These are phyloP conservation scores for Porcisia hertigi DNA, from an alignment of 208 protist genomes.

Conservation along the genomic window DNA sequence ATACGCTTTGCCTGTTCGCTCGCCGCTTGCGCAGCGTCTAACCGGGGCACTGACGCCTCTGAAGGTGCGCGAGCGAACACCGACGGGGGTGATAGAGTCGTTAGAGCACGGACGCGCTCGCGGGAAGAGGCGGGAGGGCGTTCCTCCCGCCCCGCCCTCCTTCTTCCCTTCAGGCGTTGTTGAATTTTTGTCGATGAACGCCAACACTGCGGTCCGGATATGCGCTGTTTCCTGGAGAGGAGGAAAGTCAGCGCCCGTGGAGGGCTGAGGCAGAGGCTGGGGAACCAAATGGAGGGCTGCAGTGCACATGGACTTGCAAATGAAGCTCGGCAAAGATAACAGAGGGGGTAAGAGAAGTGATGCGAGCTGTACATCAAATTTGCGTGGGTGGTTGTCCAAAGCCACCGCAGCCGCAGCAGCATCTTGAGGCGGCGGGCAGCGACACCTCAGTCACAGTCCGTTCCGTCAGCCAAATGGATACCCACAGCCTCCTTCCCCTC, in stretches of 20 bases:
- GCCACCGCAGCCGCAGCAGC: neutral
- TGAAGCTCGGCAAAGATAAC: neutral
- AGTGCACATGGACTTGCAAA: neutral
- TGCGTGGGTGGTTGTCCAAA: neutral
- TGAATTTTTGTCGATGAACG: neutral
- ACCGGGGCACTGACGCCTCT: too few relatives aligned
- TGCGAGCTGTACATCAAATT: conserved; percentile 6
- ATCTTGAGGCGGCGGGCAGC: neutral
- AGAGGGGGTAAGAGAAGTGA: neutral
- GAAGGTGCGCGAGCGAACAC: too few relatives aligned
- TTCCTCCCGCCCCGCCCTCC: too few relatives aligned
- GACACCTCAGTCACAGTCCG: neutral
- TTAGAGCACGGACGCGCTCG: neutral
- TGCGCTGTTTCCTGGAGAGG: neutral
- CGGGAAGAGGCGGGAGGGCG: neutral
- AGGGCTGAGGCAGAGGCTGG: neutral
- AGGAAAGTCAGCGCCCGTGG: neutral
- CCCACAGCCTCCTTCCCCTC: neutral
- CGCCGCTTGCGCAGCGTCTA: too few relatives aligned
- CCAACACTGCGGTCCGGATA: neutral
- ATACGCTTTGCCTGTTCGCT: too few relatives aligned
- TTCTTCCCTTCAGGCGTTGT: too few relatives aligned
- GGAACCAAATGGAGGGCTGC: neutral
- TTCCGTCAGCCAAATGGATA: too few relatives aligned
- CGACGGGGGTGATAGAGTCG: neutral